Evolutionary conservation across 2,329 filamentous ascomycete genomes (phyloP).

Genomic region (Trichoderma arundinaceum): DNA sequence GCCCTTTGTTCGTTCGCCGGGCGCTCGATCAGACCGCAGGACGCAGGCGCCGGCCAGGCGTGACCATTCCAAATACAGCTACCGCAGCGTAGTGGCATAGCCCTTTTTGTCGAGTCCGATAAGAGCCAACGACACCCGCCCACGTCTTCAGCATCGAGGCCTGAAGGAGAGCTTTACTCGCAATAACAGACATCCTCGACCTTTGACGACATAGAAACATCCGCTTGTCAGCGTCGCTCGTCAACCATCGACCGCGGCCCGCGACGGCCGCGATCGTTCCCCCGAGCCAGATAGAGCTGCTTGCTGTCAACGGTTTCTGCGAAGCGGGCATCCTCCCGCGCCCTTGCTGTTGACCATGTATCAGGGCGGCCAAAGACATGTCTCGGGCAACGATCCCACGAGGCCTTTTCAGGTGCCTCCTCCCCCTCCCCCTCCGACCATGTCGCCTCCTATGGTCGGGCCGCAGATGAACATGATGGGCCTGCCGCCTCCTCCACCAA

Average conservation of each 20-base stretch:
- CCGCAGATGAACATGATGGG: conserved; percentile 55
- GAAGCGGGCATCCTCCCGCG: conserved; percentile 17
- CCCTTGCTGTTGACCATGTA: conserved; percentile 54
- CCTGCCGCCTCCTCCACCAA: conserved; percentile 62
- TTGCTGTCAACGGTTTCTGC: background rate
- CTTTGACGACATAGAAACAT: background rate
- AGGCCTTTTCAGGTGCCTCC: conserved; percentile 62
- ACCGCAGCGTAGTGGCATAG: conserved; percentile 1
- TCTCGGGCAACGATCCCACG: conserved; percentile 53
- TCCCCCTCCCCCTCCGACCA: conserved; percentile 60
- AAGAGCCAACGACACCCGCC: conserved; percentile 9
- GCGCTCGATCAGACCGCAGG: conserved; percentile 2
- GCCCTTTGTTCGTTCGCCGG: background rate
- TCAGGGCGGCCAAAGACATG: conserved; percentile 58
- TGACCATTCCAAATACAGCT: conserved; percentile 11
- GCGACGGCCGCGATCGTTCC: conserved; percentile 27
- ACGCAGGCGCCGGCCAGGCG: conserved; percentile 3
- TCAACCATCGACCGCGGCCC: conserved; percentile 13
- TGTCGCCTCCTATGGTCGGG: conserved; percentile 55
- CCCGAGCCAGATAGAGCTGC: conserved; percentile 2
- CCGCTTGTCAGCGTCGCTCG: background rate
- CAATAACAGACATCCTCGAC: background rate
- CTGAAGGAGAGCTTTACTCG: background rate
- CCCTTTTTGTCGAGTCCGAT: conserved; percentile 3
- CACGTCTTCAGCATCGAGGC: background rate